A percentile compares a stretch with the other conserved stretches of the same genome.
Conservation (phyloP, 805 yeast species). For the Huiozyma sinensis region DNA sequence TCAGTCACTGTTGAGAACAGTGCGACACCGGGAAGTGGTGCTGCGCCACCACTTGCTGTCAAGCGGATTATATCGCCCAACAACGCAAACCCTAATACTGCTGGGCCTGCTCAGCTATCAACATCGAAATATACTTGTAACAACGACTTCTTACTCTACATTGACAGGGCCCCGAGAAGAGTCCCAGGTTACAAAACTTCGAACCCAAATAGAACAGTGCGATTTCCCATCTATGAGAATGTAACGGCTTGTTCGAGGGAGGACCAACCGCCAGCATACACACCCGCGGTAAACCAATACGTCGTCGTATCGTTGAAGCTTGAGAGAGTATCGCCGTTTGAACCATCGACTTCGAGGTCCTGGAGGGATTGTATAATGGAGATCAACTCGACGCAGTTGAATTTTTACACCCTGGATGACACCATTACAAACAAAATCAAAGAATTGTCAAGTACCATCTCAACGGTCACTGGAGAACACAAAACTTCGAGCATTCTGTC, state of each 20-base stretch:
- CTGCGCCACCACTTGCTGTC: no score
- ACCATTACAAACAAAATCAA: slow-evolving; percentile 23
- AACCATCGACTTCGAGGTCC: slow-evolving; percentile 48
- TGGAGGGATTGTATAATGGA: slow-evolving; percentile 68
- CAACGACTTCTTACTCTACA: slow-evolving; percentile 17
- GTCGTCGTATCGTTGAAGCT: slow-evolving; percentile 52
- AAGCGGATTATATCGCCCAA: no score
- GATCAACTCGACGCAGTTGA: slow-evolving; percentile 77
- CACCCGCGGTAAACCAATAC: slow-evolving; percentile 53
- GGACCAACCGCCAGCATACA: slow-evolving; percentile 51
- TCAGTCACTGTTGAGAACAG: neutral
- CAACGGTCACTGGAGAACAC: neutral
- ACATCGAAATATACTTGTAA: neutral
- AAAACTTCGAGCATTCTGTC: slow-evolving; percentile 7
- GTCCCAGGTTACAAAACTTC: slow-evolving; percentile 23
- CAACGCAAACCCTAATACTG: no score
- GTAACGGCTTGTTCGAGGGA: neutral
- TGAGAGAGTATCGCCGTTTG: slow-evolving; percentile 73
- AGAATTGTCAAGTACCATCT: neutral
- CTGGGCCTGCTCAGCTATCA: no score
- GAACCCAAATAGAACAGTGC: slow-evolving; percentile 18
- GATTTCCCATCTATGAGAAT: slow-evolving; percentile 38
- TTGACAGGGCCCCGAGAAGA: slow-evolving; percentile 30
- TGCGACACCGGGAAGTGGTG: no score
- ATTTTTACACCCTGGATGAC: slow-evolving; percentile 43